Evolutionary conservation across 1,139 yeast species (phyloP).

Genomic region (Pichia sp.): DNA sequence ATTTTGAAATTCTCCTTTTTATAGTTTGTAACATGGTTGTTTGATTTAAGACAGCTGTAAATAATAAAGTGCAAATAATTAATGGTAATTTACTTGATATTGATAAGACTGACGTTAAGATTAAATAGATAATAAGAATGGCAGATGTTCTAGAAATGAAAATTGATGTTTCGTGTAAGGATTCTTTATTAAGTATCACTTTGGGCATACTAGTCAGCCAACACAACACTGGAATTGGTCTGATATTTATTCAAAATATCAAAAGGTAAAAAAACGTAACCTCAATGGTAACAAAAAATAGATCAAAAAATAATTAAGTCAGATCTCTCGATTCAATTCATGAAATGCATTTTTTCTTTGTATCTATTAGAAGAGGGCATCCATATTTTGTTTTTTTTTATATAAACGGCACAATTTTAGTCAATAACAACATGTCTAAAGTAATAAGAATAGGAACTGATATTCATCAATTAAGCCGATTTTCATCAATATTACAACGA

Average conservation of each 20-base stretch:
- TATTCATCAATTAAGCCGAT: conserved; percentile 45
- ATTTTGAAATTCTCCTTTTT: conserved; percentile 18
- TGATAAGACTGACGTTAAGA: conserved; percentile 15
- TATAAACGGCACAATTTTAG: no score
- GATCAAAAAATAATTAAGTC: no score
- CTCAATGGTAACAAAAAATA: no score
- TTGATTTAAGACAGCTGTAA: conserved; percentile 29
- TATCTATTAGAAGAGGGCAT: no score
- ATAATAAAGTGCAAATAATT: conserved; percentile 24
- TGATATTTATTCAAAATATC: no score
- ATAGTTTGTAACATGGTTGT: conserved; percentile 24
- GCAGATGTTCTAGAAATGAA: conserved; percentile 18
- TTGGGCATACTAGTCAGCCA: conserved; percentile 4
- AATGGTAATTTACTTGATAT: conserved; percentile 28
- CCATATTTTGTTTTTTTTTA: no score
- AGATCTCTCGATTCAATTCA: no score
- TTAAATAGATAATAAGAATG: conserved; percentile 16
- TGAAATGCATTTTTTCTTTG: no score
- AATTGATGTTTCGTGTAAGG: conserved; percentile 9
- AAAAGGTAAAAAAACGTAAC: no score
- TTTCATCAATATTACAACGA: conserved; percentile 37
- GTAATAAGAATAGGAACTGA: conserved; percentile 59
- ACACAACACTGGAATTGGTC: neutral
- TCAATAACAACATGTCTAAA: conserved; percentile 20
- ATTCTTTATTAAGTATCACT: neutral